Base-by-base conservation (phyloP, 257 asterid genomes). In the Avicennia marina region DNA sequence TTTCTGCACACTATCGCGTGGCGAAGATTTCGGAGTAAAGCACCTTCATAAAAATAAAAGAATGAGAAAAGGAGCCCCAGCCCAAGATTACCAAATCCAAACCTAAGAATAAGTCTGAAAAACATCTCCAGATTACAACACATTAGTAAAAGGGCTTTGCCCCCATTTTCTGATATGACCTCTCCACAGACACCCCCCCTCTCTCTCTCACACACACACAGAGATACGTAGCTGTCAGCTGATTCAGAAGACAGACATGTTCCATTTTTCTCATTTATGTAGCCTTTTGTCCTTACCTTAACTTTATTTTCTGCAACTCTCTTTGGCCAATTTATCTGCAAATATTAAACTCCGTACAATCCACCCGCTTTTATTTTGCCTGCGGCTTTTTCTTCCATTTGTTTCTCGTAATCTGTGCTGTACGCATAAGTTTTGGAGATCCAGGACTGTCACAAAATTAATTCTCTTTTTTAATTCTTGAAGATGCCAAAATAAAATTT, bases 181-280 rank as follows among this genome's bases (percentile, higher is more conserved):
- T 65, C 70, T 80, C 93, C 79, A 67, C 81, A 77, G 83, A n/a
- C 67, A 72, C 54, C 43, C 17, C 48, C 55, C 45, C 64, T 53
- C 73, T 45, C 75, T 68, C 82, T 39, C 67, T 33, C 52, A 66
- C 53, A 67, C 62, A 66, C 78, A 73, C 71, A 64, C 81, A 76
- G 65, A 74, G 81, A 73, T 84, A 73, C 84, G 84, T 84, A 68
- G 68, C 71, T 75, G 82, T 76, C 90, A 83, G 76, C 50, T 64
- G 66, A 67, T 65, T 53, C 74, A 67, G 73, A 80, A 68, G 62
- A 60, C 79, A 77, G 65, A 68, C 43, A 70, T 75, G 81, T 65
- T 79, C 75, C 64, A 69, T 64, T 50, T 62, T 56, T 70, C 57
- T 71, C 67, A 71, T 76, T 71, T 71, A 36, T 64, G 74, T 65